Percentiles rank a stretch among this genome's conserved stretches.
These are phyloP conservation scores for Lanmaoa rubissima DNA, from an alignment of 768 basidiomycete genomes.

Conservation along the genomic window DNA sequence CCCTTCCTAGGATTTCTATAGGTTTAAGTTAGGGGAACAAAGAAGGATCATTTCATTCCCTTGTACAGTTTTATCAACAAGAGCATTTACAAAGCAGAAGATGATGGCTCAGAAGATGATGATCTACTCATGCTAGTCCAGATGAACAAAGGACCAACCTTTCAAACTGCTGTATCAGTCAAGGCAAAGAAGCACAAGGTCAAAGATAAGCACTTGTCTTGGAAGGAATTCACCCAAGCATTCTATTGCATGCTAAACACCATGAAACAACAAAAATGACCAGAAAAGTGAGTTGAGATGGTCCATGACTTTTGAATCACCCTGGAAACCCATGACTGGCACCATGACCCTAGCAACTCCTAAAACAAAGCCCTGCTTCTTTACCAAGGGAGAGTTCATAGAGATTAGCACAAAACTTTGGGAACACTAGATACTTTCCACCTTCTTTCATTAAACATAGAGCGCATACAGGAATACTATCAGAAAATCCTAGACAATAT, in stretches of 20 bases:
- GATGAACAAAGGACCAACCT: neutral
- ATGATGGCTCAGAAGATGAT: accelerated
- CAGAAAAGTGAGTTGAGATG: accelerated
- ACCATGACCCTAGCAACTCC: neutral
- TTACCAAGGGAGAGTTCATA: neutral
- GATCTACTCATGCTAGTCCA: neutral
- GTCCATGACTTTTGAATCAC: neutral
- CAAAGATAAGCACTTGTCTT: neutral
- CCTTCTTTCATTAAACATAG: accelerated
- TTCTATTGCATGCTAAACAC: neutral
- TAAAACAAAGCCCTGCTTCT: neutral
- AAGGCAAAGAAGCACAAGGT: neutral
- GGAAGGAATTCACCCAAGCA: neutral
- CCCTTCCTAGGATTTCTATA: too few relatives aligned
- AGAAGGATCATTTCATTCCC: too few relatives aligned
- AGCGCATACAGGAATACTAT: neutral
- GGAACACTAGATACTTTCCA: neutral
- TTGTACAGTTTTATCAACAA: neutral
- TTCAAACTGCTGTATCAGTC: accelerated
- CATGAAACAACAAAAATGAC: neutral
- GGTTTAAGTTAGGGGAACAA: too few relatives aligned
- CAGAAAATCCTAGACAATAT: too few relatives aligned
- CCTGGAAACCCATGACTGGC: neutral
- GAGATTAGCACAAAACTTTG: neutral
- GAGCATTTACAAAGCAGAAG: neutral